These are phyloP conservation scores for Kewa caespitosa DNA, from an alignment of 179 eudicot genomes.

Conservation along the genomic window DNA sequence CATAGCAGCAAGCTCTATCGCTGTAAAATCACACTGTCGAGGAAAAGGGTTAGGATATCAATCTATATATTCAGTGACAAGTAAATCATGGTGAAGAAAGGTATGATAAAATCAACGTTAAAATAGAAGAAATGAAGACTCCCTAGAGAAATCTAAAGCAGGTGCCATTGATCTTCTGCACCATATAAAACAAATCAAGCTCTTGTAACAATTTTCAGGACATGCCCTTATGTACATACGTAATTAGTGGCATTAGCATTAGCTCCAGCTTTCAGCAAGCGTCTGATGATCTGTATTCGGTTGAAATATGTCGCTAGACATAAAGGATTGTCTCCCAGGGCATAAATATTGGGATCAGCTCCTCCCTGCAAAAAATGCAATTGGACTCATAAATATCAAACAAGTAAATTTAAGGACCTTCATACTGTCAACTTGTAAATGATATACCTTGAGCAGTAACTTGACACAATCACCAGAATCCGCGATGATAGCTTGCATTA, in stretches of 20 bases:
- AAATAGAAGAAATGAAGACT: too few species aligned
- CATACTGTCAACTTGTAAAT: too few species aligned
- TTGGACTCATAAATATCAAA: too few species aligned
- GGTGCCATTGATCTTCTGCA: too few species aligned
- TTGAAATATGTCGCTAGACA: constrained; percentile 22
- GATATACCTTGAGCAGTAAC: constrained; percentile 37
- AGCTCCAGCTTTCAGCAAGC: constrained; percentile 38
- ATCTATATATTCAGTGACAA: neutral
- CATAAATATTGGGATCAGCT: constrained; percentile 38
- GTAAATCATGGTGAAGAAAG: too few species aligned
- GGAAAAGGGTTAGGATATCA: neutral
- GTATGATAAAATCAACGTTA: too few species aligned
- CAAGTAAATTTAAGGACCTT: too few species aligned
- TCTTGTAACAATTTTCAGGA: neutral
- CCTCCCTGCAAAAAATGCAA: constrained; percentile 26
- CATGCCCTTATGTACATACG: constrained; percentile 18
- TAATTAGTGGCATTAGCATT: constrained; percentile 24
- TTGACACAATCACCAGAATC: constrained; percentile 20
- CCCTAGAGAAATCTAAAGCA: neutral
- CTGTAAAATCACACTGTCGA: constrained; percentile 33
- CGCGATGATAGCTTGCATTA: constrained; percentile 20
- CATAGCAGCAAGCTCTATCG: constrained; percentile 36
- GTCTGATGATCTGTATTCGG: constrained; percentile 21
- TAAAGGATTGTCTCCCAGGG: constrained; percentile 21
- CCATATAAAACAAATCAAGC: too few species aligned